phyloP scores from a whole-genome alignment of 2,329 filamentous ascomycete species.

The Pseudogymnoascus sp. region DNA sequence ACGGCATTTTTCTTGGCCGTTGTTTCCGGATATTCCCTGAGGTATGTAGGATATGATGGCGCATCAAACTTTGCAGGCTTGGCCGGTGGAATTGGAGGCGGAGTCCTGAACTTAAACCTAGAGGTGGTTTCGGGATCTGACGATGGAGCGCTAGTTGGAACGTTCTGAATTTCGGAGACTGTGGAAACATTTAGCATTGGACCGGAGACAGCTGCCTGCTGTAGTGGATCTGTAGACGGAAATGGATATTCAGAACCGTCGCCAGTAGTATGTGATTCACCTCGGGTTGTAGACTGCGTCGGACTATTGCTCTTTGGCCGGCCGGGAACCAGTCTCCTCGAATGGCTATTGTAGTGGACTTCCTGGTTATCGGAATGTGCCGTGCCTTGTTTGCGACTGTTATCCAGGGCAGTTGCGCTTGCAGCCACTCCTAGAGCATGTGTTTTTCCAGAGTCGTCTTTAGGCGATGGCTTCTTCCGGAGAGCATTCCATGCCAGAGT shows the following conservation, averaged over 20 bases:
- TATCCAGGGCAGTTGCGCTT: constrained; percentile 22
- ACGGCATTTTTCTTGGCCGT: constrained; percentile 21
- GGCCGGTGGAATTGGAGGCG: constrained; percentile 21
- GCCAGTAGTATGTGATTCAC: constrained; percentile 18
- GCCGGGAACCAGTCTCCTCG: constrained; percentile 26
- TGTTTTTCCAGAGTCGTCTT: constrained; percentile 22
- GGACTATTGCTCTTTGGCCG: constrained; percentile 12
- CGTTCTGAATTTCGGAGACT: constrained; percentile 21
- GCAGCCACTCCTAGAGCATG: constrained; percentile 22
- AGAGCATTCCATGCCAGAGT: constrained; percentile 53
- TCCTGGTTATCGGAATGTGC: constrained; percentile 16
- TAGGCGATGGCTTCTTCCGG: constrained; percentile 20
- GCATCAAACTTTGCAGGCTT: constrained; percentile 31
- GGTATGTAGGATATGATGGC: constrained; percentile 29
- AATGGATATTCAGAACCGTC: constrained; percentile 27
- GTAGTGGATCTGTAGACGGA: constrained; percentile 24
- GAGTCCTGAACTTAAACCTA: constrained; percentile 18
- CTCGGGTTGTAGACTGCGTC: constrained; percentile 17
- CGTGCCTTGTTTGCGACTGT: constrained; percentile 16
- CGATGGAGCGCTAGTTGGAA: constrained; percentile 20
- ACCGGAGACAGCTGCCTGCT: constrained; percentile 23
- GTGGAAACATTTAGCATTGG: constrained; percentile 21
- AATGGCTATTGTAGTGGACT: constrained; percentile 27
- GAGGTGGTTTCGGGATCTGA: constrained; percentile 25
- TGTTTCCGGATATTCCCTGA: constrained; percentile 31